A percentile compares a stretch with the other conserved stretches of the same genome.
Evolutionary conservation across 768 basidiomycete species (phyloP).

Genomic region (Psilocybe tampanensis): DNA sequence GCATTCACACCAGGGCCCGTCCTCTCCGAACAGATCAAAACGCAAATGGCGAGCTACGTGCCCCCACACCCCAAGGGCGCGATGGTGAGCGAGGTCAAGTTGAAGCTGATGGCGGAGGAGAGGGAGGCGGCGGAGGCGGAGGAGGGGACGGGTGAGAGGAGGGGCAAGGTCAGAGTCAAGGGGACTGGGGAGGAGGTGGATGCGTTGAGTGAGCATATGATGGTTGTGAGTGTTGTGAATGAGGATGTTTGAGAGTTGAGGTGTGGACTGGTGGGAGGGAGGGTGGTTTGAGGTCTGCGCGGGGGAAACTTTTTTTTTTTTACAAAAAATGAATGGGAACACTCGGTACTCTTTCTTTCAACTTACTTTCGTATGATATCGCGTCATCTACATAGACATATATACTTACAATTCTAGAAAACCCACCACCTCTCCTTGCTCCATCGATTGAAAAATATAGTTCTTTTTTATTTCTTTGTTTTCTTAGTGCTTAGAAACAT

Average conservation of each 20-base stretch:
- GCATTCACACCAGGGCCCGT: conserved; percentile 28
- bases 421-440: no score
- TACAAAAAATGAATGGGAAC: no score
- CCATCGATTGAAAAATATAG: no score
- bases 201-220: conserved; percentile 10
- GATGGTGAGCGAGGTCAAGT: conserved; percentile 70
- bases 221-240: conserved; percentile 15
- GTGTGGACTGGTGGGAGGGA: neutral
- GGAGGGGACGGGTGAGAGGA: neutral
- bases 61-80: conserved; percentile 78
- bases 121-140: conserved; percentile 2
- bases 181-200: neutral
- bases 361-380: no score
- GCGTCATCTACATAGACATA: no score
- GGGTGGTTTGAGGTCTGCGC: neutral
- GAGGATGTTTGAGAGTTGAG: conserved; percentile 5
- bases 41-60: conserved; percentile 61
- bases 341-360: no score
- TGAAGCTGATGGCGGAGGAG: conserved; percentile 36
- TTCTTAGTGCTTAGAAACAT: no score
- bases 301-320: neutral
- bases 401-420: no score
- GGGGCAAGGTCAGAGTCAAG: no score
- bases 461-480: no score
- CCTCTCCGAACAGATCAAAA: conserved; percentile 70